Conservation (phyloP, 495 filamentous ascomycete genomes). For the Cladorrhinum samala region DNA sequence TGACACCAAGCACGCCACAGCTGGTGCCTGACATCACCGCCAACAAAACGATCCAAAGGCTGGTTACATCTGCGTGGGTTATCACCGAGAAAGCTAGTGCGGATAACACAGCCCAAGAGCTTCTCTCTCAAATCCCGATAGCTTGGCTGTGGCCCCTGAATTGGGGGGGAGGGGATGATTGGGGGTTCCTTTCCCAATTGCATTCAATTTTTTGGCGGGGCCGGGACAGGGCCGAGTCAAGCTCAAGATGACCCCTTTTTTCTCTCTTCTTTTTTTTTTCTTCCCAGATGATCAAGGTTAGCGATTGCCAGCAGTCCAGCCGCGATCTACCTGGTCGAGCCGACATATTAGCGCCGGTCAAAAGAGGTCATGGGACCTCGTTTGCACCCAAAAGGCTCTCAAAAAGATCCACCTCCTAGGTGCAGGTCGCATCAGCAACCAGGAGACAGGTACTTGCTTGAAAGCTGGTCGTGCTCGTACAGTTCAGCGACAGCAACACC, state of each 20-base stretch:
- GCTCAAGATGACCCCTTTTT: background rate
- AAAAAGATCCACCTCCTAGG: constrained; percentile 17
- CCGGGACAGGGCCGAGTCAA: background rate
- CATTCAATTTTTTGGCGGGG: background rate
- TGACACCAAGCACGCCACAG: constrained; percentile 3
- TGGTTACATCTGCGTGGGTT: background rate
- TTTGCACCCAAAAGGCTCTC: constrained; percentile 14
- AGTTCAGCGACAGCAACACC: background rate
- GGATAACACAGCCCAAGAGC: too few relatives aligned
- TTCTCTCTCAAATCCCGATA: too few relatives aligned
- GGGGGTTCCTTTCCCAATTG: background rate
- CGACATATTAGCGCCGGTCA: constrained; percentile 19
- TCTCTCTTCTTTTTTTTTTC: constrained; percentile 9
- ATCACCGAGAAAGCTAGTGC: background rate
- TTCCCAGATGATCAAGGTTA: constrained; percentile 12
- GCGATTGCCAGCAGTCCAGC: constrained; percentile 9
- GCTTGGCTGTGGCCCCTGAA: background rate
- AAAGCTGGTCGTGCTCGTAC: background rate
- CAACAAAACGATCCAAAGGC: background rate
- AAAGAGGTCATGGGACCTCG: constrained; percentile 26
- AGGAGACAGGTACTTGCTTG: background rate
- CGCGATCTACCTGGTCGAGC: constrained; percentile 19
- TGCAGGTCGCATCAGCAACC: constrained; percentile 12
- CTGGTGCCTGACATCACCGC: constrained; percentile 6
- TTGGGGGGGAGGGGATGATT: too few relatives aligned